Conservation (phyloP, 257 asterid genomes). For the Buddleja alternifolia region DNA sequence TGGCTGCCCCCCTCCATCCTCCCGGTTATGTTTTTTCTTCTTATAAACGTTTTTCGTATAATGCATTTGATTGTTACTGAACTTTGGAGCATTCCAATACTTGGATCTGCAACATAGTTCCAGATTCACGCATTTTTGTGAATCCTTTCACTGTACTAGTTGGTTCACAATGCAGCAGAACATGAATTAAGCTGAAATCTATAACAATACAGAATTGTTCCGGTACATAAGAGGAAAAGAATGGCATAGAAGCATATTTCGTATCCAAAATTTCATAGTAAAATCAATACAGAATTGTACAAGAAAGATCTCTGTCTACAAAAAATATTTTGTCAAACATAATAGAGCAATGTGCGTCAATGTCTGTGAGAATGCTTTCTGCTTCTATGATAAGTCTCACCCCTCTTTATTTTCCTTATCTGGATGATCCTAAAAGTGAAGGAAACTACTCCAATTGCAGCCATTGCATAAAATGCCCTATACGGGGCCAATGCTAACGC, state of each 20-base stretch:
- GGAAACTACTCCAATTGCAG: constrained; percentile 68
- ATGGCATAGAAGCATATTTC: neutral
- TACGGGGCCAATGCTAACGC: constrained; percentile 85
- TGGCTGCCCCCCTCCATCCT: no score
- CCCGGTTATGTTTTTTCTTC: no score
- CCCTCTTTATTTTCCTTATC: constrained; percentile 59
- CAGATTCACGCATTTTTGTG: no score
- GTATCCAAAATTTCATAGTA: constrained; percentile 13
- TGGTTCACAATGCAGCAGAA: no score
- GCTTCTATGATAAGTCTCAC: constrained; percentile 57
- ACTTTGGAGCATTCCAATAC: no score
- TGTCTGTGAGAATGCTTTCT: constrained; percentile 87
- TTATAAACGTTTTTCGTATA: no score
- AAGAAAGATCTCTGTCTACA: constrained; percentile 2
- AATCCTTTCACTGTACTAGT: no score
- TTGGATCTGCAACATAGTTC: no score
- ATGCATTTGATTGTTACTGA: no score
- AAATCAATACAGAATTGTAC: constrained; percentile 27
- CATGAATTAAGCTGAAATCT: no score
- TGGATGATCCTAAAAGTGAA: constrained; percentile 71
- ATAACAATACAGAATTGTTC: no score
- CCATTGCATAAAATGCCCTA: constrained; percentile 71
- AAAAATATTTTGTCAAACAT: constrained; percentile 1
- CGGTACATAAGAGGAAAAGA: neutral
- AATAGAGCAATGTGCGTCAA: constrained; percentile 32